These are phyloP conservation scores for Polychytrium aggregatum DNA, from an alignment of 192 early-diverging fungal genomes.

Conservation along the genomic window DNA sequence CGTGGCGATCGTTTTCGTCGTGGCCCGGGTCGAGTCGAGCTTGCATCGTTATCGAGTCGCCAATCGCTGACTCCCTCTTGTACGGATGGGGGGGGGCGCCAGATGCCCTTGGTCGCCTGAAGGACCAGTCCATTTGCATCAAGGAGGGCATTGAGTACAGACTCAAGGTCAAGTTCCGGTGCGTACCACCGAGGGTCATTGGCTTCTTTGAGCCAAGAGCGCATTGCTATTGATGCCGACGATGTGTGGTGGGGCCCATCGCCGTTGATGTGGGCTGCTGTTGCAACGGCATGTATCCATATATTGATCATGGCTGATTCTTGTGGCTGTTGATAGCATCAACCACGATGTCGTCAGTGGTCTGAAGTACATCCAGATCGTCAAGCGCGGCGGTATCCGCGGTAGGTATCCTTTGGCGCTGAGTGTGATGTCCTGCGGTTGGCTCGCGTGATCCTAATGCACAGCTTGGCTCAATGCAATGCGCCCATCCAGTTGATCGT, in stretches of 20 bases:
- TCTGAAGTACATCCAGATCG: constrained; percentile 85
- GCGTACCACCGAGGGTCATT: not conserved
- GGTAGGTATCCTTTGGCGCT: constrained; percentile 19
- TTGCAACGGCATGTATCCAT: too few relatives aligned
- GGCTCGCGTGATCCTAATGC: not conserved
- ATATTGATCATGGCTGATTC: too few relatives aligned
- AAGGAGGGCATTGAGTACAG: constrained; percentile 94
- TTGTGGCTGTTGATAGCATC: constrained; percentile 54
- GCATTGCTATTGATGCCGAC: not conserved
- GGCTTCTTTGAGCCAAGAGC: not conserved
- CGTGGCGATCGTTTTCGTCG: not conserved
- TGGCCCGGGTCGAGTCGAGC: not conserved
- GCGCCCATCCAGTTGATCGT: constrained; percentile 57
- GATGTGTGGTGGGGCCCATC: too few relatives aligned
- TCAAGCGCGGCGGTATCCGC: constrained; percentile 74
- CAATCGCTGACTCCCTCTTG: too few relatives aligned
- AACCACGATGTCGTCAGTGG: constrained; percentile 93
- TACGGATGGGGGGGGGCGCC: too few relatives aligned
- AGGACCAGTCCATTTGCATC: constrained; percentile 68
- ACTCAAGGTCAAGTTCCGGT: constrained; percentile 85
- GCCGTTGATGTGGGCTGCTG: too few relatives aligned
- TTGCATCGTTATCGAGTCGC: not conserved
- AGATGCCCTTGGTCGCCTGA: constrained; percentile 58
- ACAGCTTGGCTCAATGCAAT: not conserved
- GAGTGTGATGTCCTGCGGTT: too few relatives aligned